phyloP scores from a whole-genome alignment of 1,284 basidiomycete species.

The Exobasidium rhododendri region DNA sequence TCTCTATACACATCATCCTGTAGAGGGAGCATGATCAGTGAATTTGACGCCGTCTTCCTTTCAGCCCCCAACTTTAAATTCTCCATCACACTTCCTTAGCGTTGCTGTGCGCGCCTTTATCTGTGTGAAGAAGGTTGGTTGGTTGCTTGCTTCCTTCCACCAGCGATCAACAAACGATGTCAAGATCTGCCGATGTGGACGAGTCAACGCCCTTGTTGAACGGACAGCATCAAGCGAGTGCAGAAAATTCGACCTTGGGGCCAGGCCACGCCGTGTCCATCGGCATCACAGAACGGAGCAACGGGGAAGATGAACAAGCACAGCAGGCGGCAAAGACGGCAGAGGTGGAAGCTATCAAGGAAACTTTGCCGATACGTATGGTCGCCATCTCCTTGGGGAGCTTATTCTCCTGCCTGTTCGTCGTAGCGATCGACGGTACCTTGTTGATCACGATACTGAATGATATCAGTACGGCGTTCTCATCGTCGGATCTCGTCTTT shows the following conservation, averaged over 20 bases:
- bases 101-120: too few relatives aligned
- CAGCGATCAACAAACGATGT: neutral
- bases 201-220: neutral
- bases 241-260: neutral
- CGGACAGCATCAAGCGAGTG: neutral
- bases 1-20: too few relatives aligned
- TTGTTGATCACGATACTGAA: neutral
- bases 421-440: neutral
- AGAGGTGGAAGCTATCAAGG: neutral
- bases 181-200: neutral
- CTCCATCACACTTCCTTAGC: too few relatives aligned
- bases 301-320: too few relatives aligned
- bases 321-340: neutral
- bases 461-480: neutral
- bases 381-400: neutral
- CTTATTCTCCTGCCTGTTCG: neutral
- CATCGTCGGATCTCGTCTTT: slow-evolving; percentile 1
- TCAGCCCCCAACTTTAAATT: too few relatives aligned
- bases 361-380: neutral
- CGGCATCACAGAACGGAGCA: too few relatives aligned
- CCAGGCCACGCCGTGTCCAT: neutral
- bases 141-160: too few relatives aligned
- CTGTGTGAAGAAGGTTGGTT: too few relatives aligned
- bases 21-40: too few relatives aligned
- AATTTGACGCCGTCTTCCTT: too few relatives aligned